Conservation (phyloP, 371 early-diverging fungal genomes). For the Mortierella sp. region DNA sequence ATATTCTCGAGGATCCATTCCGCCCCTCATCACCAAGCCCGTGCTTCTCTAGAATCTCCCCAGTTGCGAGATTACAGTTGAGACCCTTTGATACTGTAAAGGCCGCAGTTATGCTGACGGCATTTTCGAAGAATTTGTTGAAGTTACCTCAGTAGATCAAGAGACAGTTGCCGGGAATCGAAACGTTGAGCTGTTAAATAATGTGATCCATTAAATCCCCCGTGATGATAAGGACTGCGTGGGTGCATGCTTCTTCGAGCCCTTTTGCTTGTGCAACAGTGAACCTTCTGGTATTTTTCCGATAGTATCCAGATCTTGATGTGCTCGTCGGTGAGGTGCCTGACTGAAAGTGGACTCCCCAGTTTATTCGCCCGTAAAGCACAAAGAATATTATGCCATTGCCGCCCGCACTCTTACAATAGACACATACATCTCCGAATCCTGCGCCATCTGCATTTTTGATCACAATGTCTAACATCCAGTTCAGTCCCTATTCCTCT, state of each 20-base stretch:
- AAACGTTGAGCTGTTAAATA: too few species aligned
- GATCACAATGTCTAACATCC: conserved; percentile 22
- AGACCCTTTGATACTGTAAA: conserved; percentile 18
- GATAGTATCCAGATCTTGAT: background rate
- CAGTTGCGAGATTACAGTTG: conserved; percentile 18
- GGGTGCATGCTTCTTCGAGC: too few species aligned
- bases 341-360: too few species aligned
- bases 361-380: too few species aligned
- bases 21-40: conserved; percentile 13
- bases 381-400: background rate
- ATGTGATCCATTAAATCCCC: too few species aligned
- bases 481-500: conserved; percentile 8
- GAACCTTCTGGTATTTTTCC: too few species aligned
- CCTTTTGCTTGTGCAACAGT: too few species aligned
- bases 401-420: conserved; percentile 13
- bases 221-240: too few species aligned
- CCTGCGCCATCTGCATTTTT: conserved; percentile 26
- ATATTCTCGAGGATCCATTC: conserved; percentile 19
- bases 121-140: conserved; percentile 15
- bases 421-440: conserved; percentile 23
- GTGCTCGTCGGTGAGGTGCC: background rate
- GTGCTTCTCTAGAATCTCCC: conserved; percentile 18
- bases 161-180: conserved; percentile 17
- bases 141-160: conserved; percentile 13
- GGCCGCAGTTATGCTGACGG: conserved; percentile 17